Evolutionary conservation across 257 asterid genomes (phyloP).

Genomic region (Lavandula angustifolia): DNA sequence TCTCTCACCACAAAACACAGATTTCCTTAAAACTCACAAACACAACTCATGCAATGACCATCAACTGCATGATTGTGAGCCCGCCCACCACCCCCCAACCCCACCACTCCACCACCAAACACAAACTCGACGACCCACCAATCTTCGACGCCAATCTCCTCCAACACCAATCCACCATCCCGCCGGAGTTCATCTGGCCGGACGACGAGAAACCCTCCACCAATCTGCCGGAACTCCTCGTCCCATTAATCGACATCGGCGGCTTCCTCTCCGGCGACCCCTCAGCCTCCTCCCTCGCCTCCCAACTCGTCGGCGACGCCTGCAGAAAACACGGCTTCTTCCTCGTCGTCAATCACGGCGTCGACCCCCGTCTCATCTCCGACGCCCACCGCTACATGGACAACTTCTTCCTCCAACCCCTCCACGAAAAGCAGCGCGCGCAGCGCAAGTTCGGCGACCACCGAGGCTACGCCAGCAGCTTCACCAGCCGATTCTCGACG

Average conservation of each 20-base stretch:
- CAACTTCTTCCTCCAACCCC: slow-evolving; percentile 62
- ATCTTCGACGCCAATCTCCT: slow-evolving; percentile 56
- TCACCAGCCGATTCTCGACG: slow-evolving; percentile 80
- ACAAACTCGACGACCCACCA: slow-evolving; percentile 12
- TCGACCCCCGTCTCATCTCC: slow-evolving; percentile 49
- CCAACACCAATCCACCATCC: slow-evolving; percentile 47
- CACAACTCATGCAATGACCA: slow-evolving; percentile 58
- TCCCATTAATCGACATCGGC: slow-evolving; percentile 63
- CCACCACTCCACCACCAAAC: background rate
- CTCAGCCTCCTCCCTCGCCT: slow-evolving; percentile 45
- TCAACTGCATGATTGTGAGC: slow-evolving; percentile 33
- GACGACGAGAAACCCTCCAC: slow-evolving; percentile 71
- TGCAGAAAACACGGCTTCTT: slow-evolving; percentile 77
- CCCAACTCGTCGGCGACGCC: slow-evolving; percentile 64
- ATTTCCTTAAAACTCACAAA: background rate
- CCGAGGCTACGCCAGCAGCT: slow-evolving; percentile 91
- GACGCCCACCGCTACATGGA: slow-evolving; percentile 74
- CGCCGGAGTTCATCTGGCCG: slow-evolving; percentile 84
- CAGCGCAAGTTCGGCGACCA: slow-evolving; percentile 72
- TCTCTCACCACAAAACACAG: background rate
- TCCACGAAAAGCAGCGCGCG: slow-evolving; percentile 59
- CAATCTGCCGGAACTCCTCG: slow-evolving; percentile 46
- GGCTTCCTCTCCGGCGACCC: slow-evolving; percentile 75
- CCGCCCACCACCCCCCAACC: no score
- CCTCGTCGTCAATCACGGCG: slow-evolving; percentile 73